Evolutionary conservation across 2,329 filamentous ascomycete species (phyloP).

Genomic region (Periconia macrospinosa): DNA sequence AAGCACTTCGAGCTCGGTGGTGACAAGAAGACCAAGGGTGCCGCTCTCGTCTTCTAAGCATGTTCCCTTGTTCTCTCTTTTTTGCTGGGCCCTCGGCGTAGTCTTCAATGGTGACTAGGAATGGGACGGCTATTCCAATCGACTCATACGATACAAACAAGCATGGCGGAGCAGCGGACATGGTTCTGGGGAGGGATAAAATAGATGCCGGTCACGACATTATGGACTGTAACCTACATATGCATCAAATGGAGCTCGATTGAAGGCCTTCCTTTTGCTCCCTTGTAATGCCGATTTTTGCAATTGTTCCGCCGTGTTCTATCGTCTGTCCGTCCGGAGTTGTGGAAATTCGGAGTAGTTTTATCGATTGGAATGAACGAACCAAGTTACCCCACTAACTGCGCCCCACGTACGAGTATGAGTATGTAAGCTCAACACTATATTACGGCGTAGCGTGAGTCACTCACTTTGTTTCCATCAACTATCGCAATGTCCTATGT

Average conservation of each 20-base stretch:
- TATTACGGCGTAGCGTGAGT: constrained; percentile 4
- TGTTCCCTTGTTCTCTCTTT: constrained; percentile 48
- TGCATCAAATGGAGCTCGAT: constrained; percentile 45
- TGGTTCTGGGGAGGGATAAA: constrained; percentile 35
- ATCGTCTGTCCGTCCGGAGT: too few species aligned
- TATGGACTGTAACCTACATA: constrained; percentile 44
- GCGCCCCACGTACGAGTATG: constrained; percentile 7
- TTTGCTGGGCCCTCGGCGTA: constrained; percentile 44
- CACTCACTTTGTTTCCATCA: not conserved
- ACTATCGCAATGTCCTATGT: constrained; percentile 24
- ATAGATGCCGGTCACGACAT: constrained; percentile 38
- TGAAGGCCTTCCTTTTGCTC: constrained; percentile 26
- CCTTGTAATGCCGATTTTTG: not conserved
- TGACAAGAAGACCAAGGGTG: constrained; percentile 99
- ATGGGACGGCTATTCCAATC: constrained; percentile 38
- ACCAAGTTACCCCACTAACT: constrained; percentile 22
- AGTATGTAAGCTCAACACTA: constrained; percentile 3
- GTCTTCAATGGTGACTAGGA: constrained; percentile 38
- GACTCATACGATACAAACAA: constrained; percentile 31
- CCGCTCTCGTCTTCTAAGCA: constrained; percentile 97
- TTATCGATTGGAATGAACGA: not conserved
- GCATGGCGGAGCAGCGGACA: constrained; percentile 29
- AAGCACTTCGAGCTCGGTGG: constrained; percentile 99
- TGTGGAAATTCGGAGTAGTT: constrained; percentile 2
- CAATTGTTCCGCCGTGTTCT: not conserved